phyloP scores from a whole-genome alignment of 1,284 basidiomycete genomes.

The Moesziomyces antarcticus region DNA sequence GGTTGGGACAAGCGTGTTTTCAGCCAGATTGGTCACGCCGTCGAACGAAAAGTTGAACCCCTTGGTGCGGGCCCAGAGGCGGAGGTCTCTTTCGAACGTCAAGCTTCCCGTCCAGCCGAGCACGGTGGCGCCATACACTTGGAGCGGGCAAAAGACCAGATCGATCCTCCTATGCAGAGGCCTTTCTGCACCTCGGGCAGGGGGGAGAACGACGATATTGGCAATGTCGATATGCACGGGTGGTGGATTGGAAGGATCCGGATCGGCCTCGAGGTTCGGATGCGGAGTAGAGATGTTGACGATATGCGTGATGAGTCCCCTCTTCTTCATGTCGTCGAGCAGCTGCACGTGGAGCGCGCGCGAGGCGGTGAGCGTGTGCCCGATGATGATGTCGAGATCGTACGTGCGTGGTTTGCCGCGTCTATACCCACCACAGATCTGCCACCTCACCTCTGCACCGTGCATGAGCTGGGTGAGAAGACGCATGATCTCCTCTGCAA shows the following conservation, averaged over 20 bases:
- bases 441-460: constrained; percentile 19
- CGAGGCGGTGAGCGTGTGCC: constrained; percentile 14
- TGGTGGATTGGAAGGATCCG: neutral
- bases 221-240: constrained; percentile 47
- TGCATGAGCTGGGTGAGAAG: constrained; percentile 20
- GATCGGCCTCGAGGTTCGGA: constrained; percentile 5
- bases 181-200: neutral
- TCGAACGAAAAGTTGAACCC: constrained; percentile 54
- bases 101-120: constrained; percentile 56
- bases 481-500: constrained; percentile 39
- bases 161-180: constrained; percentile 38
- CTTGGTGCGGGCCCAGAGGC: constrained; percentile 43
- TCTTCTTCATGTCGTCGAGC: constrained; percentile 35
- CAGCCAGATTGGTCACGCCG: constrained; percentile 33
- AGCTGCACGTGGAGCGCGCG: constrained; percentile 35
- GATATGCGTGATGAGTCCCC: constrained; percentile 46
- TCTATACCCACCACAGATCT: constrained; percentile 57
- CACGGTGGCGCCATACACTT: constrained; percentile 53
- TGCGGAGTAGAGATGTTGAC: constrained; percentile 49
- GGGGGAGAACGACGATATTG: constrained; percentile 55
- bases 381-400: constrained; percentile 59
- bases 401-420: constrained; percentile 48
- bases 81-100: constrained; percentile 56
- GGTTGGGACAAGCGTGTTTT: constrained; percentile 42
- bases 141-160: constrained; percentile 37